Conservation (phyloP, 805 yeast genomes). For the Spathaspora gorwiae region DNA sequence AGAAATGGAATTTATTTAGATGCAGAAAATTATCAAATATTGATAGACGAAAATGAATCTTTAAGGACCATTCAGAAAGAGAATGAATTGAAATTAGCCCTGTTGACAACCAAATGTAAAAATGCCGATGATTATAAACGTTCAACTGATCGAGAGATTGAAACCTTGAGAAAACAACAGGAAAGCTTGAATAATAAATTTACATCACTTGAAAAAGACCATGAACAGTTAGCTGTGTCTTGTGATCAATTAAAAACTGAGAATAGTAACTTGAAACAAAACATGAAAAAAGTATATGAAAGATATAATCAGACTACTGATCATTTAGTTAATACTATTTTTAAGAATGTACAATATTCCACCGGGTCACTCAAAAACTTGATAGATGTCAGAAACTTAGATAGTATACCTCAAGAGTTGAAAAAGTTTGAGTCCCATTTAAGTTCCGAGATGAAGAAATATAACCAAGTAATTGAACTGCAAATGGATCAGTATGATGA, state of each 20-base stretch:
- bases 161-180: neutral
- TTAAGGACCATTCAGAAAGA: slow-evolving; percentile 19
- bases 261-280: neutral
- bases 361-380: too few relatives aligned
- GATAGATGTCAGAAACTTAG: too few relatives aligned
- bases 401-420: neutral
- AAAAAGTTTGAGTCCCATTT: neutral
- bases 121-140: neutral
- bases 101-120: slow-evolving; percentile 2
- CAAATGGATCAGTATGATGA: neutral
- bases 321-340: neutral
- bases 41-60: slow-evolving; percentile 24
- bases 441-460: neutral
- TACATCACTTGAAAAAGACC: neutral
- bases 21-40: slow-evolving; percentile 45
- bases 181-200: neutral
- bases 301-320: neutral
- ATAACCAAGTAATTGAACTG: neutral
- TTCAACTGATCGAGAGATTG: neutral
- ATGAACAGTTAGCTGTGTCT: neutral
- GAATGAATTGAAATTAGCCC: slow-evolving; percentile 9
- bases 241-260: neutral
- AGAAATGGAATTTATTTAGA: slow-evolving; percentile 67
- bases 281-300: neutral
- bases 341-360: too few relatives aligned